Percentiles rank a stretch among this genome's conserved stretches.
Conservation (phyloP, 768 basidiomycete genomes). For the Tricholoma matsutake region DNA sequence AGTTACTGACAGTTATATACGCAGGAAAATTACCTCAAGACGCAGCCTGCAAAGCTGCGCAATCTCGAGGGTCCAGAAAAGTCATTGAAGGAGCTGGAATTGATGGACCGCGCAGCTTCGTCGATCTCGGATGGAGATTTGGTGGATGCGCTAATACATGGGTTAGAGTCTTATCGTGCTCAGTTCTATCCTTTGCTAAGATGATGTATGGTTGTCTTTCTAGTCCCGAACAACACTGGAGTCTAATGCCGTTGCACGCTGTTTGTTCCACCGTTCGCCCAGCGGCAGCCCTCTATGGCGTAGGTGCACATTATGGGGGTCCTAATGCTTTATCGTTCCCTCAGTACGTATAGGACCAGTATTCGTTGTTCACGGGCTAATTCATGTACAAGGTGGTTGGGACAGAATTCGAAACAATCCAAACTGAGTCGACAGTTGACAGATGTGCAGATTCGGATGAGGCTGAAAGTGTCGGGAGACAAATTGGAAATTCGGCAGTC, state of each 20-base stretch:
- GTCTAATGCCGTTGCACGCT: constrained; percentile 90
- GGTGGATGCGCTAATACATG: constrained; percentile 90
- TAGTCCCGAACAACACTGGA: constrained; percentile 96
- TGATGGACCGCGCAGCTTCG: constrained; percentile 87
- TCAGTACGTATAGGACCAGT: constrained; percentile 49
- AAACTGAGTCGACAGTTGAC: constrained; percentile 78
- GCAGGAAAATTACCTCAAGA: constrained; percentile 96
- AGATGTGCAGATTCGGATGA: constrained; percentile 95
- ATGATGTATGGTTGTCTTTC: constrained; percentile 1
- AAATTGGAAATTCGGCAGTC: constrained; percentile 86
- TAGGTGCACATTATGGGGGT: constrained; percentile 61
- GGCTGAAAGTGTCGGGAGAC: constrained; percentile 89
- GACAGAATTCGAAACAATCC: constrained; percentile 91
- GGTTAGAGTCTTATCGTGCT: constrained; percentile 46
- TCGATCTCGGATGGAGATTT: constrained; percentile 95
- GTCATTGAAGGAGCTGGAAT: constrained; percentile 65
- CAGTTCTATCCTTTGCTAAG: neutral
- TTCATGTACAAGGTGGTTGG: constrained; percentile 73
- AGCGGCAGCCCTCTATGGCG: constrained; percentile 79
- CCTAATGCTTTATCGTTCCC: constrained; percentile 76
- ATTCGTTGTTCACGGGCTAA: neutral
- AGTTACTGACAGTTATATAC: neutral
- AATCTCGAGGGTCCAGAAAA: constrained; percentile 61
- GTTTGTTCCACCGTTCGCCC: constrained; percentile 88
- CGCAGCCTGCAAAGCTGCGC: constrained; percentile 60